Percentiles rank a stretch among this genome's conserved stretches.
Evolutionary conservation across 306 rosid genomes (phyloP).

Genomic region (Trifolium subterraneum): DNA sequence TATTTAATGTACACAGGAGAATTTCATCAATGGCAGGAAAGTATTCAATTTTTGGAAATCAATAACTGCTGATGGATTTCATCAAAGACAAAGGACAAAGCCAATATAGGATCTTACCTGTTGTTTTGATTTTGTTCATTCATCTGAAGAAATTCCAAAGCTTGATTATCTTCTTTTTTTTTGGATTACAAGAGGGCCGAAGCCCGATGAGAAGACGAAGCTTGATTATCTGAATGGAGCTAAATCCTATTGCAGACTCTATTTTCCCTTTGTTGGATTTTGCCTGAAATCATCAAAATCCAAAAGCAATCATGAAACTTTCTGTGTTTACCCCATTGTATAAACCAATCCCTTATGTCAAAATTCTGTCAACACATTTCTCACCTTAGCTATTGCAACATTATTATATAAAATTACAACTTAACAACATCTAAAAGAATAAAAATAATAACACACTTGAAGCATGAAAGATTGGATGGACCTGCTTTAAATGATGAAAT

Average conservation of each 20-base stretch:
- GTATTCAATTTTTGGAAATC: constrained; percentile 5
- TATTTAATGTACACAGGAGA: background rate
- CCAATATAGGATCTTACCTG: constrained; percentile 43
- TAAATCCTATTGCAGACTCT: background rate
- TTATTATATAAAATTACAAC: constrained; percentile 7
- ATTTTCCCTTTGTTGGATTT: constrained; percentile 17
- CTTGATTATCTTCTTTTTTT: background rate
- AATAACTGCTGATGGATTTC: background rate
- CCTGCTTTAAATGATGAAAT: constrained; percentile 39
- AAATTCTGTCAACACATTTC: constrained; percentile 27
- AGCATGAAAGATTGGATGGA: constrained; percentile 36
- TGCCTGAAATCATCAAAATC: constrained; percentile 23
- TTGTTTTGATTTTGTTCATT: constrained; percentile 28
- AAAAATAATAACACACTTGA: constrained; percentile 2
- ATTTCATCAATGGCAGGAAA: background rate
- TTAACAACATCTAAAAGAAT: constrained; percentile 11
- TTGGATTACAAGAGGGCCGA: no score
- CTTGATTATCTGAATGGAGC: constrained; percentile 28
- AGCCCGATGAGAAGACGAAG: background rate
- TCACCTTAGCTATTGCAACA: constrained; percentile 18
- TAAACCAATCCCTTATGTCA: constrained; percentile 21
- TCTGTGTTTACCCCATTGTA: constrained; percentile 39
- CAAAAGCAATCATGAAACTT: constrained; percentile 1
- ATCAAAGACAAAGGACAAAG: background rate
- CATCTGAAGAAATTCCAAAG: constrained; percentile 37